Evolutionary conservation across 2,329 filamentous ascomycete genomes (phyloP).

Genomic region (Teratosphaeria epicoccoides): DNA sequence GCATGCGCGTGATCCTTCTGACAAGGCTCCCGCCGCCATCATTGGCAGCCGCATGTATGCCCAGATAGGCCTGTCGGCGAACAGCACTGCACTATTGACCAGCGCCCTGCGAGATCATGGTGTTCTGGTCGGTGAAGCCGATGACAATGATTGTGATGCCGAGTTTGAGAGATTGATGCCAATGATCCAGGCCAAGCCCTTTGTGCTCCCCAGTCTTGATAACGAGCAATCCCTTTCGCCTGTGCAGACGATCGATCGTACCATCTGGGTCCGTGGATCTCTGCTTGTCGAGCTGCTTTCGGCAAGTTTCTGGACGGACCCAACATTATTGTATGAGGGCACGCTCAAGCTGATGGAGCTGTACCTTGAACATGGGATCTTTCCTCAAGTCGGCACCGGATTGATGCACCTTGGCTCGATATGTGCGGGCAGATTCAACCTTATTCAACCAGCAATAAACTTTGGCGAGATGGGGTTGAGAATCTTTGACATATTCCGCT

Average conservation of each 20-base stretch:
- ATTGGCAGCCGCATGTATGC: slow-evolving; percentile 70
- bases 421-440: slow-evolving; percentile 58
- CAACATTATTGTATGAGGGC: slow-evolving; percentile 61
- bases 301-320: slow-evolving; percentile 64
- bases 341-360: slow-evolving; percentile 56
- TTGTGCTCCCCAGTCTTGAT: slow-evolving; percentile 5
- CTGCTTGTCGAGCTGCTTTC: slow-evolving; percentile 53
- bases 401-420: slow-evolving; percentile 61
- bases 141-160: slow-evolving; percentile 66
- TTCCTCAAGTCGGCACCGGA: slow-evolving; percentile 57
- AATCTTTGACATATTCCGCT: slow-evolving; percentile 52
- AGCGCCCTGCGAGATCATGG: slow-evolving; percentile 61
- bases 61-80: slow-evolving; percentile 59
- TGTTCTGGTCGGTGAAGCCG: slow-evolving; percentile 52
- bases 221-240: slow-evolving; percentile 26
- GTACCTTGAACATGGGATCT: slow-evolving; percentile 53
- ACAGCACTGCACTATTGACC: slow-evolving; percentile 59
- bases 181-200: slow-evolving; percentile 9
- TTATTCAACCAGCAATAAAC: slow-evolving; percentile 56
- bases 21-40: slow-evolving; percentile 76
- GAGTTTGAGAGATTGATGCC: slow-evolving; percentile 48
- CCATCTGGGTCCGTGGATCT: slow-evolving; percentile 54
- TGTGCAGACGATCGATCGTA: slow-evolving; percentile 35
- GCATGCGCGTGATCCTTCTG: slow-evolving; percentile 59
- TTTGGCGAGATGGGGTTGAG: slow-evolving; percentile 53